A percentile compares a stretch with the other conserved stretches of the same genome.
These are phyloP conservation scores for Aspergillus calidoustus DNA, from an alignment of 2,329 filamentous ascomycete species.

Conservation along the genomic window DNA sequence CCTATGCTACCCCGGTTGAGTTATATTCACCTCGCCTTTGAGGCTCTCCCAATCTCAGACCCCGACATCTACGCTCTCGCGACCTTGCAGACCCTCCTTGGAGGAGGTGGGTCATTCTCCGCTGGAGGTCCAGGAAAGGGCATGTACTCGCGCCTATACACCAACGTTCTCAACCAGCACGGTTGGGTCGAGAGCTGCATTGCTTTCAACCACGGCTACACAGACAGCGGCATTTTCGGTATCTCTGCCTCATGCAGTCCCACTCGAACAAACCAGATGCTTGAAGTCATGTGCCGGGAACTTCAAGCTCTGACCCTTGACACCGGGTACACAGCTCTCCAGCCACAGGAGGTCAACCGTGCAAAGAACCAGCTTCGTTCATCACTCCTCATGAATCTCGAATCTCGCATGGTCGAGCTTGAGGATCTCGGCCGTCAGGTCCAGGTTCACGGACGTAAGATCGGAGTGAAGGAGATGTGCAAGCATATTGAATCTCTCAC, in stretches of 20 bases:
- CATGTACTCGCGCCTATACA: conserved; percentile 98
- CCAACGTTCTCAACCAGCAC: conserved; percentile 95
- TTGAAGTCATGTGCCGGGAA: conserved; percentile 94
- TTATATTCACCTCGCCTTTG: conserved; percentile 94
- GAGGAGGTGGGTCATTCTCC: conserved; percentile 94
- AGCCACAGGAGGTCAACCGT: conserved; percentile 77
- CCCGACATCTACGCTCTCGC: conserved; percentile 96
- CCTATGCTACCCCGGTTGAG: conserved; percentile 80
- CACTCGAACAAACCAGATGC: conserved; percentile 76
- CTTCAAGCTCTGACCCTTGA: conserved; percentile 78
- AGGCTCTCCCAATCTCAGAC: conserved; percentile 86
- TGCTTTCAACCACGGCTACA: conserved; percentile 97
- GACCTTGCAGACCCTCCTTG: conserved; percentile 91
- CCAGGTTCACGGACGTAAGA: conserved; percentile 92
- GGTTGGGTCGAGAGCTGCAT: conserved; percentile 96
- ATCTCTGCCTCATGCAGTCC: conserved; percentile 88
- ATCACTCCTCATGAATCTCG: conserved; percentile 93
- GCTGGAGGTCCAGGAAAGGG: conserved; percentile 96
- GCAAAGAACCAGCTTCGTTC: conserved; percentile 97
- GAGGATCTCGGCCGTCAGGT: conserved; percentile 95
- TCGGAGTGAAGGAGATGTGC: conserved; percentile 94
- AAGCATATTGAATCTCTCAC: conserved; percentile 80
- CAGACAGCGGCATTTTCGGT: conserved; percentile 91
- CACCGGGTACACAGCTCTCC: conserved; percentile 72
- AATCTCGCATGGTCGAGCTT: conserved; percentile 94